Evolutionary conservation across 176 grass and related monocot species (phyloP).

Genomic region (Bolboschoenus planiculmis): DNA sequence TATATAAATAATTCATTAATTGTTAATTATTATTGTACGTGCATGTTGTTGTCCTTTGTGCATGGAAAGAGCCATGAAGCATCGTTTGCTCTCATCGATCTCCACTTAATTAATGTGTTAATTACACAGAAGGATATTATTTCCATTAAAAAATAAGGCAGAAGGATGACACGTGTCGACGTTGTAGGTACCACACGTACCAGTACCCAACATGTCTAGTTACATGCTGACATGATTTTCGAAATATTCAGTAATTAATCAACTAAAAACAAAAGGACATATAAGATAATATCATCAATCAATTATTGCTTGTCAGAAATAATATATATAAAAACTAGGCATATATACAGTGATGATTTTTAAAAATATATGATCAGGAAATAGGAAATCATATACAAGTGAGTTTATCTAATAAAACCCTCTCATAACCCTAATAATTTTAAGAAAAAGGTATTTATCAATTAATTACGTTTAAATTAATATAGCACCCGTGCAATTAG

Average conservation of each 20-base stretch:
- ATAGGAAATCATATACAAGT: too few species aligned
- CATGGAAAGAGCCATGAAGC: conserved; percentile 3
- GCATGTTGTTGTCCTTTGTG: not conserved
- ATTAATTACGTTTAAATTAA: too few species aligned
- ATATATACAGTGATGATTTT: not conserved
- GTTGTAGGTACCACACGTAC: not conserved
- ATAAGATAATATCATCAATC: not conserved
- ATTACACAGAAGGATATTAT: not conserved
- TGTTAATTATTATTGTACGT: not conserved
- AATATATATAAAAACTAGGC: not conserved
- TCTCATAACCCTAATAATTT: not conserved
- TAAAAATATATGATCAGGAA: not conserved
- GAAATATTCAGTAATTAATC: not conserved
- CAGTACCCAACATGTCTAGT: not conserved
- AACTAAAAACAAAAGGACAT: not conserved
- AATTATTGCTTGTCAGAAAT: not conserved
- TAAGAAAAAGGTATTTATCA: too few species aligned
- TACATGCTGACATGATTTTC: not conserved
- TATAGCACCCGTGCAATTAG: not conserved
- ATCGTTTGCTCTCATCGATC: not conserved
- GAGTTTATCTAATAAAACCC: too few species aligned
- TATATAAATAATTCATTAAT: too few species aligned
- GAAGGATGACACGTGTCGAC: not conserved
- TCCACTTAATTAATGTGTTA: not conserved
- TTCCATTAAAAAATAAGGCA: not conserved